Evolutionary conservation across 805 yeast species (phyloP).

Genomic region (Scheffersomyces ergatensis): DNA sequence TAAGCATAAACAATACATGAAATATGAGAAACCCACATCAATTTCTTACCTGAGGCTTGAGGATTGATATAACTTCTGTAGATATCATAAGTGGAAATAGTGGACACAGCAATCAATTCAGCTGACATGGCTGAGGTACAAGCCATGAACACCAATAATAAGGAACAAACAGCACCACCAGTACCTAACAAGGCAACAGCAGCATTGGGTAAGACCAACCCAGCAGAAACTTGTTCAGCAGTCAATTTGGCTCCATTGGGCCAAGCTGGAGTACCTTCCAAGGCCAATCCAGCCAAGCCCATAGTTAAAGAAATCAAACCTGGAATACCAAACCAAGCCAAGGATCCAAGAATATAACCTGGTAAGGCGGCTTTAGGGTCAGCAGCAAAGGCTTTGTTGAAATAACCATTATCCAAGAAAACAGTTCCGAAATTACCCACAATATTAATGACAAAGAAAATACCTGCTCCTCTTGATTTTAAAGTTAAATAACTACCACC

Average conservation of each 20-base stretch:
- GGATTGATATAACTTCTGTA: constrained; percentile 82
- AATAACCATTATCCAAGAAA: constrained; percentile 82
- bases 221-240: constrained; percentile 72
- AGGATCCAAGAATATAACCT: constrained; percentile 84
- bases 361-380: constrained; percentile 82
- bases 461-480: constrained; percentile 82
- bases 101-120: constrained; percentile 83
- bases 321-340: constrained; percentile 91
- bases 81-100: constrained; percentile 81
- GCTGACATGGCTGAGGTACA: constrained; percentile 92
- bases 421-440: constrained; percentile 92
- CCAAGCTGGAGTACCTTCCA: constrained; percentile 68
- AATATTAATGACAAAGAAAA: constrained; percentile 80
- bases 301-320: constrained; percentile 76
- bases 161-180: constrained; percentile 84
- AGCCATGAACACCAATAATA: constrained; percentile 84
- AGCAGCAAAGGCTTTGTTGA: constrained; percentile 86
- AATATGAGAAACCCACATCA: constrained; percentile 66
- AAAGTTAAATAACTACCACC: constrained; percentile 87
- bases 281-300: constrained; percentile 81
- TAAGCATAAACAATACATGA: constrained; percentile 58
- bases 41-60: constrained; percentile 67
- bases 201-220: constrained; percentile 73
- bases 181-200: constrained; percentile 83
- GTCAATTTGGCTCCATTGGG: constrained; percentile 74